Conservation (phyloP, 257 asterid species). For the Mitragyna speciosa region DNA sequence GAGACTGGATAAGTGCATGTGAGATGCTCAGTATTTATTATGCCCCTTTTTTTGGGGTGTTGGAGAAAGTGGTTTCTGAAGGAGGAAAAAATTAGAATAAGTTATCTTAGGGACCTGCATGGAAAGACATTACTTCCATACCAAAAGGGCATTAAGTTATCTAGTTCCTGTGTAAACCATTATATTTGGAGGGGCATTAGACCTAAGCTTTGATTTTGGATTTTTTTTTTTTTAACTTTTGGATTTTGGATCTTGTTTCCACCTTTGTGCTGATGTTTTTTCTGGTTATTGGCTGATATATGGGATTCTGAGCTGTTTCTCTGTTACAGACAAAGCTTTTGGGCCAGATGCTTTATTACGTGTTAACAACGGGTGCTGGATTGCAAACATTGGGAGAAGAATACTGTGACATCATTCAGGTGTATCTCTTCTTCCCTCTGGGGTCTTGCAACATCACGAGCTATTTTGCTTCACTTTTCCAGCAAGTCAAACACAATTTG, state of each 20-base stretch:
- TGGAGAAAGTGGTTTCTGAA: neutral
- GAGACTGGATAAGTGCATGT: neutral
- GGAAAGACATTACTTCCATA: neutral
- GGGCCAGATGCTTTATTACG: constrained; percentile 94
- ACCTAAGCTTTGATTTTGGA: neutral
- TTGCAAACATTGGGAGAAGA: constrained; percentile 98
- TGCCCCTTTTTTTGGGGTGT: neutral
- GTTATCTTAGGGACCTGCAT: neutral
- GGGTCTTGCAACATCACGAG: neutral
- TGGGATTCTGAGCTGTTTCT: neutral
- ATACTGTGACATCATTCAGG: constrained; percentile 96
- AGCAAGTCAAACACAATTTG: neutral
- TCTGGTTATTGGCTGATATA: constrained; percentile 1
- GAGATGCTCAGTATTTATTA: neutral
- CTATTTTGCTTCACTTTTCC: constrained; percentile 12
- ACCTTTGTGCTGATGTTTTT: neutral
- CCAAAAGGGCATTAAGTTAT: neutral
- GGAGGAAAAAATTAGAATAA: neutral
- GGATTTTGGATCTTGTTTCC: neutral
- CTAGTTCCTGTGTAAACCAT: neutral
- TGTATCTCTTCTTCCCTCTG: constrained; percentile 20
- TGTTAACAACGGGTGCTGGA: constrained; percentile 93
- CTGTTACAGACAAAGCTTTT: constrained; percentile 74
- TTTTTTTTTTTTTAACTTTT: neutral
- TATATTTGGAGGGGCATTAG: neutral